A percentile compares a stretch with the other conserved stretches of the same genome.
Conservation (phyloP, 352 stramenopile genomes). For the Phytophthora cryptogea region DNA sequence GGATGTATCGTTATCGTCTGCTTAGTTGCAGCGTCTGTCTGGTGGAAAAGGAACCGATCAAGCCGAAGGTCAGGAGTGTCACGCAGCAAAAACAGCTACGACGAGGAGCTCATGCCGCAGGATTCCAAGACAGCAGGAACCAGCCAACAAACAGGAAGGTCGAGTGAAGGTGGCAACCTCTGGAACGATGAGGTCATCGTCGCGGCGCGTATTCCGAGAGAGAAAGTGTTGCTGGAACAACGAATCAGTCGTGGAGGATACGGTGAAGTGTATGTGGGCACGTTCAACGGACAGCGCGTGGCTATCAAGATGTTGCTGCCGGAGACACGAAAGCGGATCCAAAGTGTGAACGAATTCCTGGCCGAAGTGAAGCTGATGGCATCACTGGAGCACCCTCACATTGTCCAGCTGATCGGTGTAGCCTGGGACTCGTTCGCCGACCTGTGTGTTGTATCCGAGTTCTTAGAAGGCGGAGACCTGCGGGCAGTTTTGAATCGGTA, state of each 20-base stretch:
- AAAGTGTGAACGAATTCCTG: slow-evolving; percentile 47
- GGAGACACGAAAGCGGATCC: slow-evolving; percentile 22
- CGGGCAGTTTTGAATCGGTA: slow-evolving; percentile 31
- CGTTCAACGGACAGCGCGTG: slow-evolving; percentile 41
- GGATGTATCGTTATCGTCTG: slow-evolving; percentile 9
- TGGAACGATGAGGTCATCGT: slow-evolving; percentile 35
- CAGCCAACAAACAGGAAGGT: slow-evolving; percentile 1
- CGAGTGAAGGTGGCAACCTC: slow-evolving; percentile 2
- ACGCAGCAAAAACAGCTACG: slow-evolving; percentile 12
- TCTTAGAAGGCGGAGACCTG: slow-evolving; percentile 45
- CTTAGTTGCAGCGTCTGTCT: slow-evolving; percentile 7
- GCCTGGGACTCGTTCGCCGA: slow-evolving; percentile 49
- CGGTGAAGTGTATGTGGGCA: slow-evolving; percentile 43
- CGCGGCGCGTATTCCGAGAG: slow-evolving; percentile 35
- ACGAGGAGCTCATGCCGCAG: slow-evolving; percentile 6
- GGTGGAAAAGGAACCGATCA: slow-evolving; percentile 7
- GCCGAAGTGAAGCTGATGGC: slow-evolving; percentile 55
- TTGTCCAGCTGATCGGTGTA: slow-evolving; percentile 51
- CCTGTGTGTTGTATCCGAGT: slow-evolving; percentile 46
- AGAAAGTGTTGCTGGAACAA: slow-evolving; percentile 38
- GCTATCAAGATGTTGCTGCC: slow-evolving; percentile 49
- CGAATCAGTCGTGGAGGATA: slow-evolving; percentile 44
- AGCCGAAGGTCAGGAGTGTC: not conserved
- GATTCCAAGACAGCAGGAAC: slow-evolving; percentile 12
- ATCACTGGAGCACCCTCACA: slow-evolving; percentile 33